Evolutionary conservation across 2,329 filamentous ascomycete species (phyloP), one percentile per base, ranked within the genome.

Genomic region (Fusarium torreyae): DNA sequence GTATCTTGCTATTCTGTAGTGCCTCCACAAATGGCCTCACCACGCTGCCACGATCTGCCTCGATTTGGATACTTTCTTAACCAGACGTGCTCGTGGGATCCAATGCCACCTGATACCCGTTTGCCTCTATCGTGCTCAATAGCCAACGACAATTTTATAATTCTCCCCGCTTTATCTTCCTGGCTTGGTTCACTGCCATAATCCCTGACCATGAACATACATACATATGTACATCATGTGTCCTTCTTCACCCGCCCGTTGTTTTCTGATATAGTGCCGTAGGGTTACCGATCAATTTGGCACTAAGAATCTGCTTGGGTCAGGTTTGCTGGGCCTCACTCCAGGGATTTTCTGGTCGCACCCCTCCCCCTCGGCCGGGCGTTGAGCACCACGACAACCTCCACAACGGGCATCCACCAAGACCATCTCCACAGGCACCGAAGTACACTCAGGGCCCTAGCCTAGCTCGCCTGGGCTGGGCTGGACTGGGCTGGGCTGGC

Each of bases 281-380:
- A 74, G 64, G 66, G 70, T 72, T 72, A 64, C 67, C 57, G 69
- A 67, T 64, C 58, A 67, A 63, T 61, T 69, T 64, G 62, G 60
- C 66, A 73, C 70, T 73, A 73, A 70, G 48, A 24, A 61, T 60
- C 43, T 54, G 54, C 60, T 68, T 70, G 64, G 61, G 51, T 58
- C 50, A 58, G 61, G 56, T 67, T 69, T 67, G 54, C 48, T 64
- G 51, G 67, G 62, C 57, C 56, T 51, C 52, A 58, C 59, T 46
- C 43, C 59, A 61, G 55, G 48, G 48, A 44, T 48, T 61, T 71
- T 49, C 62, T 67, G 44, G 22, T 44, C 18, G 40, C 72, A 74
- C 72, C 60, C 72, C 72, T 58, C 70, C 40, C 63, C 63, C 63
- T 59, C 48, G 48, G 42, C 61, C 31, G 31, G 66, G 43, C 43